Evolutionary conservation across 306 rosid genomes (phyloP), one percentile per base, ranked within the genome.

Genomic region (Adenanthera pavonina): DNA sequence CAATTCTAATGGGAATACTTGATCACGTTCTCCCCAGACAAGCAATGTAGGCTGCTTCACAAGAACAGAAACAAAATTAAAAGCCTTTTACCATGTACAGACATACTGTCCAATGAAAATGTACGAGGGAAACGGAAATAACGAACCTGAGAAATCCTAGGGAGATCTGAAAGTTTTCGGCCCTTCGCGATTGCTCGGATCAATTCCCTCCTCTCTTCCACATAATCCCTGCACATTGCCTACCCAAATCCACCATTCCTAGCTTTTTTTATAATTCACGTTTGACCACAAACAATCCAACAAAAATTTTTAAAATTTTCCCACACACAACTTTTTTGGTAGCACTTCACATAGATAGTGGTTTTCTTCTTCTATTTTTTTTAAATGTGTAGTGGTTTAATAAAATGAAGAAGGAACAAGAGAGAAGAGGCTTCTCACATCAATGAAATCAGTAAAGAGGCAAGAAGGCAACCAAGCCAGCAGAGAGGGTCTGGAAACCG

Each of bases 1-100:
- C 48, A 89, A 81, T 76, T 92, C 97, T 20, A 94, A 64, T 25
- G 94, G 92, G 79, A 94, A 94, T 46, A 92, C 75, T 80, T 68
- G 85, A 76, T 94, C 98, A 53, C 86, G 85, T 54, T 94, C 98
- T 72, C 98, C 98, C 98, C 97, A 94, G 2, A 94, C 72, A 68
- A 94, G 86, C 84, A 92, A 83, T 14, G 98, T 85, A 17, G 91
- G 93, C 97, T 91, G 93, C 86, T 25, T 8, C 54, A 62, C 30
- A 48, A 57, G 30, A 69, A 87, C 72, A 4, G 17, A 72, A 56
- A 38, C 30, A 9, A 48, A 71, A 44, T 2, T 20, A 46, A 43
- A 9, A 20, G 9, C 33, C 0, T 25, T 25, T 25, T 2, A 12
- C 11, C 3, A 56, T 7, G 62, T 7, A 25, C 33, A 53, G 17